Evolutionary conservation across 768 basidiomycete species (phyloP).

Genomic region (Trametes punicea): DNA sequence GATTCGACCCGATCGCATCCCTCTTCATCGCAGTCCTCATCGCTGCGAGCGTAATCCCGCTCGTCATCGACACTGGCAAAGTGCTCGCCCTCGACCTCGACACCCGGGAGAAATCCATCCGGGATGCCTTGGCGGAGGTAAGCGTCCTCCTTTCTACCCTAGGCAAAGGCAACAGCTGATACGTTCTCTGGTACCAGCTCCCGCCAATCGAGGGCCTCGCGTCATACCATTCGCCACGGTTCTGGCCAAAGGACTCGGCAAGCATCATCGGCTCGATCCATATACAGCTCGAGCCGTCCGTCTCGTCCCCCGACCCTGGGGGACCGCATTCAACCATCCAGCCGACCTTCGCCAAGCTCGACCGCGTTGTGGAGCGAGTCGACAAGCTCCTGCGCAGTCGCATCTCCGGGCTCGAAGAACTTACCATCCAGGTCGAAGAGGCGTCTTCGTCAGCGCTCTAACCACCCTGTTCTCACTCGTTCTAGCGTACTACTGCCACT

Average conservation of each 20-base stretch:
- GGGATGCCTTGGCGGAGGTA: constrained; percentile 63
- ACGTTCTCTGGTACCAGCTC: constrained; percentile 48
- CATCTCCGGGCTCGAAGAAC: constrained; percentile 81
- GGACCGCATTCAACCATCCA: constrained; percentile 47
- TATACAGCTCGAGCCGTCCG: constrained; percentile 73
- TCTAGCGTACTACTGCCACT: background rate
- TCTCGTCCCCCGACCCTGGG: constrained; percentile 51
- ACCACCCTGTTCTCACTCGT: background rate
- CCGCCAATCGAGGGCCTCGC: constrained; percentile 72
- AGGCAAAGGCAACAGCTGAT: background rate
- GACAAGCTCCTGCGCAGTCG: constrained; percentile 64
- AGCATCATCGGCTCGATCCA: constrained; percentile 89
- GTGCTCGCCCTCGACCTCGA: constrained; percentile 85
- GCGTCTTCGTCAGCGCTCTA: background rate
- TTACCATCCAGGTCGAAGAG: constrained; percentile 68
- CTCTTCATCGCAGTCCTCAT: constrained; percentile 95
- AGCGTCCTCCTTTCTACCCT: constrained; percentile 19
- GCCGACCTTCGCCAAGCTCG: constrained; percentile 56
- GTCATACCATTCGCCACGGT: constrained; percentile 77
- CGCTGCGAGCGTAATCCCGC: constrained; percentile 91
- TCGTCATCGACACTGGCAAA: constrained; percentile 90
- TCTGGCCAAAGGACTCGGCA: constrained; percentile 94
- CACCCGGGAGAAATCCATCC: constrained; percentile 51
- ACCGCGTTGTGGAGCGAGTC: constrained; percentile 74
- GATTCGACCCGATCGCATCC: constrained; percentile 97